phyloP scores from a whole-genome alignment of 1,284 basidiomycete species.

The Ceratobasidium sp. region DNA sequence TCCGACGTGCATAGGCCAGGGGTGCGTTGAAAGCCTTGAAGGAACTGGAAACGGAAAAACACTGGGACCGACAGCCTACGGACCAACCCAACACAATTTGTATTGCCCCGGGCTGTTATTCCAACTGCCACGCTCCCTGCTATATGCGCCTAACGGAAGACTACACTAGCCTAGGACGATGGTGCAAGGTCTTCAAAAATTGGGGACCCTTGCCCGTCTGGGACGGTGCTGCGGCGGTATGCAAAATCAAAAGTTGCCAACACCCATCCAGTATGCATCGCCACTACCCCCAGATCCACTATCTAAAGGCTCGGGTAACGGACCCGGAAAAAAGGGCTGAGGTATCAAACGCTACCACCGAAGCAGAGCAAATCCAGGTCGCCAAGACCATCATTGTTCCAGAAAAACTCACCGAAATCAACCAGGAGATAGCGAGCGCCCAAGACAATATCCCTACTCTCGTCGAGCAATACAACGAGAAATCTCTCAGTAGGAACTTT shows the following conservation, averaged over 20 bases:
- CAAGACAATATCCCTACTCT: neutral
- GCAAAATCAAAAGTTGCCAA: slow-evolving; percentile 2
- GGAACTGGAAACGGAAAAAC: neutral
- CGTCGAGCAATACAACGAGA: slow-evolving; percentile 16
- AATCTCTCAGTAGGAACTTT: slow-evolving; percentile 21
- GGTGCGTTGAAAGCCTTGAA: neutral
- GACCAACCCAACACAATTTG: slow-evolving; percentile 3
- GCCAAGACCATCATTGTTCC: neutral
- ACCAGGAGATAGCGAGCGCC: neutral
- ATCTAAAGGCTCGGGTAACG: neutral
- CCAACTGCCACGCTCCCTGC: slow-evolving; percentile 19
- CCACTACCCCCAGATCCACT: neutral
- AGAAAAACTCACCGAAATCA: neutral
- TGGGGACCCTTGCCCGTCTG: neutral
- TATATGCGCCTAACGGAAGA: neutral
- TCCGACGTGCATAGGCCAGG: neutral
- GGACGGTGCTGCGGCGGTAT: neutral
- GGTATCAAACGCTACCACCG: neutral
- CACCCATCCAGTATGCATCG: slow-evolving; percentile 5
- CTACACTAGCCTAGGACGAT: slow-evolving; percentile 2
- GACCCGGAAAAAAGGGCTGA: neutral
- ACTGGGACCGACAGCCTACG: neutral
- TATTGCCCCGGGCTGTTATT: slow-evolving; percentile 5
- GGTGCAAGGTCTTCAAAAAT: neutral
- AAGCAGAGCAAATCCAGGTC: neutral